These are phyloP conservation scores for Cairneyella variabilis DNA, from an alignment of 495 filamentous ascomycete species.

Conservation along the genomic window DNA sequence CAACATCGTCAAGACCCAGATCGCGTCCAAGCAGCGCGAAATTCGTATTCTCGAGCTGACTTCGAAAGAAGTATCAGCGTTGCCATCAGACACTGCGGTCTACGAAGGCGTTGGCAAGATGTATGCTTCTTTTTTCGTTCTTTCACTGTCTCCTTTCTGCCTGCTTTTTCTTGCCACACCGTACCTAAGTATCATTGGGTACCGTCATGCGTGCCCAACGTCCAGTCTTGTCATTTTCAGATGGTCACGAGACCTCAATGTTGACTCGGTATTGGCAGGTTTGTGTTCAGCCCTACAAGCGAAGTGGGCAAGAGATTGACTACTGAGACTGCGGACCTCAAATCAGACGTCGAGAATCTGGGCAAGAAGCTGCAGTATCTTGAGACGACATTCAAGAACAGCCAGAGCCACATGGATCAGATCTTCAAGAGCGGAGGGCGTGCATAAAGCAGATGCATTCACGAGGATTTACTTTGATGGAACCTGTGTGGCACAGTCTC, in stretches of 20 bases:
- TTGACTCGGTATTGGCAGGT: constrained; percentile 53
- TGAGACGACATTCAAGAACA: constrained; percentile 93
- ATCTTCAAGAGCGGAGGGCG: constrained; percentile 55
- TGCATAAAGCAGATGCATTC: constrained; percentile 10
- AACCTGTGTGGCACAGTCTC: no score
- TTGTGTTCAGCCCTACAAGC: constrained; percentile 69
- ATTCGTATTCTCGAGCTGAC: constrained; percentile 87
- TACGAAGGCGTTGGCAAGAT: constrained; percentile 98
- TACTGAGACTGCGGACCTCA: constrained; percentile 69
- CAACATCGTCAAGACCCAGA: constrained; percentile 77
- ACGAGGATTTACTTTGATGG: background rate
- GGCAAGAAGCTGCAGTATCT: constrained; percentile 92
- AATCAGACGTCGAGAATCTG: constrained; percentile 70
- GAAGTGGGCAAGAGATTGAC: constrained; percentile 73
- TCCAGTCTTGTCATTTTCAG: background rate
- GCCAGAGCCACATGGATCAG: constrained; percentile 81
- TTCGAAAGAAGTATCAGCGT: constrained; percentile 68
- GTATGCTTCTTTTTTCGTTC: constrained; percentile 50
- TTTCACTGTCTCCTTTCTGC: background rate
- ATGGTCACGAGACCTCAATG: constrained; percentile 21
- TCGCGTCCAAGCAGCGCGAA: constrained; percentile 82
- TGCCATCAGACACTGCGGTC: constrained; percentile 76
- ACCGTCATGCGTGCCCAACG: constrained; percentile 15
- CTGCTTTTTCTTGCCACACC: background rate
- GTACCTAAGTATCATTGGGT: background rate